These are phyloP conservation scores for Camelina hispida DNA, from an alignment of 345 rosid genomes.

Conservation along the genomic window DNA sequence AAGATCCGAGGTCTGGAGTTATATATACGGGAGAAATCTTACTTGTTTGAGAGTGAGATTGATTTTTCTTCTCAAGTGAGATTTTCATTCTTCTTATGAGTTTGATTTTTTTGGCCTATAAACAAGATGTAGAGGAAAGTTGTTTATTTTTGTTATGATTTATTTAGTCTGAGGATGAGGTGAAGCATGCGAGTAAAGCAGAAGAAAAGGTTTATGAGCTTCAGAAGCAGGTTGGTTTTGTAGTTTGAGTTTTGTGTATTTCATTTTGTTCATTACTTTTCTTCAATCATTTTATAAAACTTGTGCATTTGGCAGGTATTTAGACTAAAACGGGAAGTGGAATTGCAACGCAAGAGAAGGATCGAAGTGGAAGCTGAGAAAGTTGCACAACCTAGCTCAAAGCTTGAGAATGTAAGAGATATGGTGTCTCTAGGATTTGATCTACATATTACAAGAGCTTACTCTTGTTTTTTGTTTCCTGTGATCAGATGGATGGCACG, in stretches of 20 bases:
- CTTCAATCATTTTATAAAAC: neutral
- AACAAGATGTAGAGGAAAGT: neutral
- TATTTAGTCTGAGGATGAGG: conserved; percentile 27
- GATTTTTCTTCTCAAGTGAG: conserved; percentile 48
- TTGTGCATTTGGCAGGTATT: conserved; percentile 39
- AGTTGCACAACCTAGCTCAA: conserved; percentile 41
- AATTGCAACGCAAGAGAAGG: conserved; percentile 47
- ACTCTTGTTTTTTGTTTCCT: neutral
- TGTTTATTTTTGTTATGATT: neutral
- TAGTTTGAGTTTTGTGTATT: neutral
- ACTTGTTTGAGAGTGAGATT: conserved; percentile 43
- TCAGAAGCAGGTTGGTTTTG: conserved; percentile 52
- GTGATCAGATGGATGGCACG: conserved; percentile 39
- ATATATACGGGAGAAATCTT: conserved; percentile 45
- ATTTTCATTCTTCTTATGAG: conserved; percentile 5
- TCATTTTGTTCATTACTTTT: neutral
- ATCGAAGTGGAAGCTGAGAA: conserved; percentile 45
- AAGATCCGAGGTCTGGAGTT: conserved; percentile 45
- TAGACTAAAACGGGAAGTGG: conserved; percentile 44
- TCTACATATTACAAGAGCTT: conserved; percentile 12
- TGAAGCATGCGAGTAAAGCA: conserved; percentile 33
- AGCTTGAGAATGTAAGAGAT: conserved; percentile 44
- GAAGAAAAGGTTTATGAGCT: conserved; percentile 42
- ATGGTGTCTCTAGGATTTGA: conserved; percentile 6
- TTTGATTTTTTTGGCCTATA: conserved; percentile 21